Evolutionary conservation across 1,284 basidiomycete species (phyloP).

Genomic region (Lentinula novae-zelandiae): DNA sequence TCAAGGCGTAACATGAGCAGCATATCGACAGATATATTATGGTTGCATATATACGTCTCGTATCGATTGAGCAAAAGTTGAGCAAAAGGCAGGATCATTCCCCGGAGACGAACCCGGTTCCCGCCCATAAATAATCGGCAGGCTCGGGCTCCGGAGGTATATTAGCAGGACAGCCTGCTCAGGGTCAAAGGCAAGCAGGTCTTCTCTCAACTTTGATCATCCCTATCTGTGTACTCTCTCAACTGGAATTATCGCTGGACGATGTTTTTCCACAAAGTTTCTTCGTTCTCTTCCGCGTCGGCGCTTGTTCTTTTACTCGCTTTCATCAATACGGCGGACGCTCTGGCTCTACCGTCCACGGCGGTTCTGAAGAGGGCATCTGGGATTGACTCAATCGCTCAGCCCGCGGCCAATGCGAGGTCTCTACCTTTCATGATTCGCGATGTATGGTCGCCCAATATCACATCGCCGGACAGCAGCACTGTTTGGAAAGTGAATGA

Average conservation of each 20-base stretch:
- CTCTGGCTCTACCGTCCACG: not conserved
- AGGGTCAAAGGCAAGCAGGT: not conserved
- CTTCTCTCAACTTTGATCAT: not conserved
- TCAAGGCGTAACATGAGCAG: too few relatives aligned
- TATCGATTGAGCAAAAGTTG: too few relatives aligned
- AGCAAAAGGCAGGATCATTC: too few relatives aligned
- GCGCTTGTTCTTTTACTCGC: not conserved
- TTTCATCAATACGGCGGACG: not conserved
- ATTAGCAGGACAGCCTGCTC: not conserved
- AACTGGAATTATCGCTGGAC: conserved; percentile 10
- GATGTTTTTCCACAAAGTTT: conserved; percentile 7
- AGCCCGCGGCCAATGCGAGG: conserved; percentile 9
- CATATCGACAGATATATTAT: too few relatives aligned
- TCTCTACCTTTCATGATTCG: conserved; percentile 14
- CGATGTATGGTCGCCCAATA: conserved; percentile 25
- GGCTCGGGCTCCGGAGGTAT: not conserved
- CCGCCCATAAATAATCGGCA: not conserved
- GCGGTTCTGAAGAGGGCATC: not conserved
- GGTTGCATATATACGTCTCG: too few relatives aligned
- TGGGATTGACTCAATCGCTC: not conserved
- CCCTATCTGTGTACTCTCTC: not conserved
- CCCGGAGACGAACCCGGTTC: not conserved
- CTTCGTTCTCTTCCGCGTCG: not conserved
- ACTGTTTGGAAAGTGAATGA: conserved; percentile 27
- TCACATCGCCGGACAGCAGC: conserved; percentile 25